These are phyloP conservation scores for Fistulinella prunicolor DNA, from an alignment of 768 basidiomycete genomes.

Conservation along the genomic window DNA sequence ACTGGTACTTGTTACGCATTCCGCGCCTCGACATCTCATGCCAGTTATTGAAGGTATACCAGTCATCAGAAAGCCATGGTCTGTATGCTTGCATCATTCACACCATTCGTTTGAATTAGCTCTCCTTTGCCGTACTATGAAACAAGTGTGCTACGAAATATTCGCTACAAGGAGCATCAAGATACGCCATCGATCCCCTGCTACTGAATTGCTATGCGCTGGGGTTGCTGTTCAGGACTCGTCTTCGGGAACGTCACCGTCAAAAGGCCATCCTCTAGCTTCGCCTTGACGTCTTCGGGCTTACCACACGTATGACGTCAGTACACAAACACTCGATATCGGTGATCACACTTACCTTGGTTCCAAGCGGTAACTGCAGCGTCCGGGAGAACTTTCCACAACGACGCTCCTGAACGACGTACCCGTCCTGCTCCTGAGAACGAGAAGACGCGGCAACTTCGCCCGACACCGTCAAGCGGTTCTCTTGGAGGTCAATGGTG, in stretches of 20 bases:
- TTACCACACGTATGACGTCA: slow-evolving; percentile 12
- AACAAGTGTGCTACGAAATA: no score
- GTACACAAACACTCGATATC: not conserved
- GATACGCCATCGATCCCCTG: no score
- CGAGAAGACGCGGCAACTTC: no score
- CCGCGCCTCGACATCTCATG: no score
- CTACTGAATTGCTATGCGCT: slow-evolving; percentile 32
- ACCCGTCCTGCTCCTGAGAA: not conserved
- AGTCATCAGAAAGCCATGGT: no score
- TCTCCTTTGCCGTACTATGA: no score
- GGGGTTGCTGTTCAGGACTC: slow-evolving; percentile 36
- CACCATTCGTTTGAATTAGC: no score
- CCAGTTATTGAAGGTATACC: no score
- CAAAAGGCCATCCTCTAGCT: slow-evolving; percentile 45
- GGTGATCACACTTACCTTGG: not conserved
- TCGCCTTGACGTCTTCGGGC: slow-evolving; percentile 44
- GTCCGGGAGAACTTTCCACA: not conserved
- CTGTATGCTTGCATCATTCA: no score
- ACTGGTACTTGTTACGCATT: no score
- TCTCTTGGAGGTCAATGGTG: not conserved
- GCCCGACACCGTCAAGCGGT: not conserved
- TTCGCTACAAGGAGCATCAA: no score
- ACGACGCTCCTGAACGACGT: not conserved
- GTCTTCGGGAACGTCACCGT: slow-evolving; percentile 45
- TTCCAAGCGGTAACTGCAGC: not conserved